A percentile compares a stretch with the other conserved stretches of the same genome.
These are phyloP conservation scores for Eimeria necatrix DNA, from an alignment of 169 alveolate genomes.

Conservation along the genomic window DNA sequence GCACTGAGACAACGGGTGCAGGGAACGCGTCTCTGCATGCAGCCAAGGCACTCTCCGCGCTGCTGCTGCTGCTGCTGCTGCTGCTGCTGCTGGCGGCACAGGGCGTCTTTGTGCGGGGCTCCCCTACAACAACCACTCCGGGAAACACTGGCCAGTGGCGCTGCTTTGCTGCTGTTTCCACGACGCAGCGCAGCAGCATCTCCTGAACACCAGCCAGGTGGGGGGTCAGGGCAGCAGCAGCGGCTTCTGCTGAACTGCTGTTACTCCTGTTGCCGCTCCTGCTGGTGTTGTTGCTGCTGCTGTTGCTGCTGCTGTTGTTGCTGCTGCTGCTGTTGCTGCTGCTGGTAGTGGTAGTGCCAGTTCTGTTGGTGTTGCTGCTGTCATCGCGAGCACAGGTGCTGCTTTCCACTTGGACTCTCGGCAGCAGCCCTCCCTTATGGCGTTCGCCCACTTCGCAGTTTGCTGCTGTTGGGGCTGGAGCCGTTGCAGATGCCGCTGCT, in stretches of 20 bases:
- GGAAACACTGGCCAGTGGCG: conserved; percentile 85
- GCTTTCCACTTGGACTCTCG: not conserved
- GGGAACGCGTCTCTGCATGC: conserved; percentile 50
- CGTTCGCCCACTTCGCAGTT: too few species aligned
- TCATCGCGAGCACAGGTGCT: too few species aligned
- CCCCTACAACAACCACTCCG: conserved; percentile 81
- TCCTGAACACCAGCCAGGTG: conserved; percentile 53
- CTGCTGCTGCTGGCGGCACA: conserved; percentile 31
- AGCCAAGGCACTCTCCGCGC: not conserved
- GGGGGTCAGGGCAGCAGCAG: not conserved
- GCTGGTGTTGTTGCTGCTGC: conserved; percentile 2
- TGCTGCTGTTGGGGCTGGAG: not conserved
- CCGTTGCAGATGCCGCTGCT: not conserved
- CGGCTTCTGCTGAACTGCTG: conserved; percentile 15
- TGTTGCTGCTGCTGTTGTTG: too few species aligned
- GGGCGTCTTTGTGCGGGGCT: conserved; percentile 22
- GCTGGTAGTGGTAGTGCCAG: not conserved
- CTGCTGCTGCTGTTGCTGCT: not conserved
- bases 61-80: conserved; percentile 62
- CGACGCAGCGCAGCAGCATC: conserved; percentile 72
- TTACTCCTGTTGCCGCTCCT: conserved; percentile 9
- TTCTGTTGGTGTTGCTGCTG: too few species aligned
- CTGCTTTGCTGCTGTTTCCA: conserved; percentile 67
- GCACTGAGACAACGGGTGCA: conserved; percentile 74
- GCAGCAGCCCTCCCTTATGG: not conserved